Percentiles rank a stretch among this genome's conserved stretches.
phyloP scores from a whole-genome alignment of 129 eudicot species.

The Lonicera japonica region DNA sequence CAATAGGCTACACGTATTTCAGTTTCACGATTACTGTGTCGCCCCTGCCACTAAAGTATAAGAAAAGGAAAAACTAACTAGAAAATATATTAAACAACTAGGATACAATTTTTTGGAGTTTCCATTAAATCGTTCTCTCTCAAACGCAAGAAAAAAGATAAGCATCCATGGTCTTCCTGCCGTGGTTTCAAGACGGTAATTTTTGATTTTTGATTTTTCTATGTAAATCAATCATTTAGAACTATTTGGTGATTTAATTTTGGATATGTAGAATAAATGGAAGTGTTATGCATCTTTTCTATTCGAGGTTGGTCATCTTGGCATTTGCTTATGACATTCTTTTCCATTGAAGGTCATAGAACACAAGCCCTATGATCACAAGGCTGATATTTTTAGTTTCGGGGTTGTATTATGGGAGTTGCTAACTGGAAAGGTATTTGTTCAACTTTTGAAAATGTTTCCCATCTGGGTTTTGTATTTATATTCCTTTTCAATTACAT shows the following conservation, averaged over 20 bases:
- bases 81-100: no score
- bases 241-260: not conserved
- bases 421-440: conserved; percentile 81
- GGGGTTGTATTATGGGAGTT: conserved; percentile 92
- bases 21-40: no score
- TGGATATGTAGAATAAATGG: no score
- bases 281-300: no score
- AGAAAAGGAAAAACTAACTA: no score
- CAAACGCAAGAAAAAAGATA: no score
- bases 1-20: no score
- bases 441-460: not conserved
- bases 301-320: not conserved
- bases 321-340: conserved; percentile 16
- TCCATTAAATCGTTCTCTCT: no score
- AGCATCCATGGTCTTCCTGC: not conserved
- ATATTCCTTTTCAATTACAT: conserved; percentile 4
- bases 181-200: not conserved
- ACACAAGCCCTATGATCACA: conserved; percentile 95
- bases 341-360: conserved; percentile 69
- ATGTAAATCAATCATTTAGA: no score
- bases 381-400: conserved; percentile 88
- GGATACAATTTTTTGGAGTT: no score
- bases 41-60: no score
- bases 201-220: not conserved
- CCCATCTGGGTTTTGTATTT: not conserved